Evolutionary conservation across 148 eudicot genomes (phyloP), one percentile per base, ranked within the genome.

Genomic region (Fagopyrum tataricum): DNA sequence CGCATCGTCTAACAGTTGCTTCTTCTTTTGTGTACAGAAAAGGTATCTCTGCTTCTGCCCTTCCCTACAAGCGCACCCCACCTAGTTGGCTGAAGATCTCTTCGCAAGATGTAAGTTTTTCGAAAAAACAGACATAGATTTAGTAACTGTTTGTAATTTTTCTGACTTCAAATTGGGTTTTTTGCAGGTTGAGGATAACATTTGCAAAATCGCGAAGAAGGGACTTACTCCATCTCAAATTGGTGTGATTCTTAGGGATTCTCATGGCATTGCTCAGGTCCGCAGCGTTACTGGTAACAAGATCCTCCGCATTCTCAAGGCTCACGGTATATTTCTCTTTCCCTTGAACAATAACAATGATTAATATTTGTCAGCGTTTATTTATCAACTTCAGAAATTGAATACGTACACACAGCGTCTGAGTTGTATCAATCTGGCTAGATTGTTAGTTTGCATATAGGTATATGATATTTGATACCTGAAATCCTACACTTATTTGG

Each of bases 141-240:
- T 67, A 13, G 10, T 31, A 31, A 67, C 13, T 39, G 21, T 37
- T 67, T 2, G 17, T 4, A 5, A 6, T 67, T 31, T 31, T 2
- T 39, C n/a, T 37, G 7, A 0, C 1, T 59, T 5, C 39, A 20
- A 24, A 23, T 24, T 59, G 23, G 39, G 20, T 12, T 1, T 1
- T 9, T 20, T 18, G 48, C 72, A 83, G 81, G 85, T 83, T 78
- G 81, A 83, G 58, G 85, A 83, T 4, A 83, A 72, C 73, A 83
- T 83, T 20, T 75, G 78, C 71, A 75, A 75, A 46, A 68, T 75
- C 14, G 78, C 78, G 9, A 75, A 75, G 78, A 75, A 75, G 73
- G 78, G 78, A 8, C 67, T 75, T 43, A 68, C 78, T 2, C 78
- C 78, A 6, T 75, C 78, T 8, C 78, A 75, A 52, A 75, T 75